Evolutionary conservation across 352 stramenopile genomes (phyloP), one percentile per base, ranked within the genome.

Genomic region (Peronospora farinosa): DNA sequence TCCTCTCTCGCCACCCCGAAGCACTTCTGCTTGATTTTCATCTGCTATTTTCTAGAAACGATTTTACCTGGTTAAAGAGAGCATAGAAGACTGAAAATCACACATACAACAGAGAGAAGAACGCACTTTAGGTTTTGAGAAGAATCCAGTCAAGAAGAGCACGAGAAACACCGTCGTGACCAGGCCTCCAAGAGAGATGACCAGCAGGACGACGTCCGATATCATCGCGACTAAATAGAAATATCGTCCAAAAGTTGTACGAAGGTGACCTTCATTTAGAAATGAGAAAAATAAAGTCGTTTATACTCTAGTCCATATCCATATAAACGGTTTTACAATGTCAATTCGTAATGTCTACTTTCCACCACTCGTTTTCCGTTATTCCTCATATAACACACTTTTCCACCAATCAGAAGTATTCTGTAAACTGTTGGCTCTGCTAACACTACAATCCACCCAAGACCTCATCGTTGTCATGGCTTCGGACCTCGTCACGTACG

Each of bases 141-240:
- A 87, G 61, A 83, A 83, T n/a, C 78, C 78, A 0, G 73, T 67
- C 15, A 84, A 62, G 60, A 79, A 86, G 37, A 89, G 76, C 15
- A 87, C 54, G 33, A 73, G 27, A 40, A 69, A 51, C 41, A 89
- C 57, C 17, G 73, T 87, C 21, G 60, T 43, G 53, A 50, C 61
- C 40, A 89, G 56, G 16, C 78, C 78, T 11, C 45, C 52, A 40
- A 86, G 60, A 32, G 75, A 72, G 23, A 87, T 51, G 10, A 63
- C 54, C 31, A 89, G 65, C 47, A 89, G 49, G 30, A 69, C 57
- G 13, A 55, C 70, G 54, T 89, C 78, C 47, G 74, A 85, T 35
- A 67, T 25, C 77, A 84, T 81, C 7, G 10, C 19, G 16, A 39
- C 11, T 7, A n/a, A 39, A 21, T 12, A 12, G 8, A 39, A 39